Conservation (phyloP, 2,329 filamentous ascomycete genomes). For the Neocatenulostroma microsporum region DNA sequence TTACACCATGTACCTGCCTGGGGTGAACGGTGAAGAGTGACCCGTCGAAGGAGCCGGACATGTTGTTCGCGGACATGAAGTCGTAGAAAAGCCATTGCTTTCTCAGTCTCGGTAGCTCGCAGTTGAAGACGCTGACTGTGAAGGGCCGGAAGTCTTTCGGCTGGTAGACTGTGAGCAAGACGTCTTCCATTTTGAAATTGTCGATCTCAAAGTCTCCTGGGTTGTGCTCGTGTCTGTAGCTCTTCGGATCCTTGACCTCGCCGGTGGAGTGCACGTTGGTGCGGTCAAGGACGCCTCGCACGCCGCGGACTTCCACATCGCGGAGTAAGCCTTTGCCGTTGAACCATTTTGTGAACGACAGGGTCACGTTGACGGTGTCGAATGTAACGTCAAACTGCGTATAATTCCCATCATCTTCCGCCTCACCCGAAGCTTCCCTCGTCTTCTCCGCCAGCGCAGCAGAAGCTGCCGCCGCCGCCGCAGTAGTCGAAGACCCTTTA, state of each 20-base stretch:
- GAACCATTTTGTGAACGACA: slow-evolving; percentile 98
- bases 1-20: slow-evolving; percentile 74
- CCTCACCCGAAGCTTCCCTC: slow-evolving; percentile 36
- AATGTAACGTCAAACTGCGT: slow-evolving; percentile 96
- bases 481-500: slow-evolving; percentile 79
- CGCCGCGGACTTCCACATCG: slow-evolving; percentile 89
- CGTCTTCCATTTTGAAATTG: slow-evolving; percentile 89
- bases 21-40: slow-evolving; percentile 97
- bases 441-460: slow-evolving; percentile 47
- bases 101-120: slow-evolving; percentile 81
- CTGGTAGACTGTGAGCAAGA: slow-evolving; percentile 86
- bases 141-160: slow-evolving; percentile 89
- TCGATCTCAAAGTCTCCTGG: slow-evolving; percentile 96
- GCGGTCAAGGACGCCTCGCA: slow-evolving; percentile 85
- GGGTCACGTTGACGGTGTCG: slow-evolving; percentile 87
- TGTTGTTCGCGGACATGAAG: slow-evolving; percentile 87
- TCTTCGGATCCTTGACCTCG: slow-evolving; percentile 68
- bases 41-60: slow-evolving; percentile 91
- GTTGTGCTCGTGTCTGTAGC: slow-evolving; percentile 77
- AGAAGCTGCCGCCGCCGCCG: slow-evolving; percentile 62
- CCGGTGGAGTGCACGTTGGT: slow-evolving; percentile 64
- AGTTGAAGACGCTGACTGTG: slow-evolving; percentile 89
- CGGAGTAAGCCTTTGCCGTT: slow-evolving; percentile 87
- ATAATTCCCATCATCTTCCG: slow-evolving; percentile 90
- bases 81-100: slow-evolving; percentile 99